Evolutionary conservation across 1,284 basidiomycete species (phyloP).

Genomic region (Pseudozyma flocculosa): DNA sequence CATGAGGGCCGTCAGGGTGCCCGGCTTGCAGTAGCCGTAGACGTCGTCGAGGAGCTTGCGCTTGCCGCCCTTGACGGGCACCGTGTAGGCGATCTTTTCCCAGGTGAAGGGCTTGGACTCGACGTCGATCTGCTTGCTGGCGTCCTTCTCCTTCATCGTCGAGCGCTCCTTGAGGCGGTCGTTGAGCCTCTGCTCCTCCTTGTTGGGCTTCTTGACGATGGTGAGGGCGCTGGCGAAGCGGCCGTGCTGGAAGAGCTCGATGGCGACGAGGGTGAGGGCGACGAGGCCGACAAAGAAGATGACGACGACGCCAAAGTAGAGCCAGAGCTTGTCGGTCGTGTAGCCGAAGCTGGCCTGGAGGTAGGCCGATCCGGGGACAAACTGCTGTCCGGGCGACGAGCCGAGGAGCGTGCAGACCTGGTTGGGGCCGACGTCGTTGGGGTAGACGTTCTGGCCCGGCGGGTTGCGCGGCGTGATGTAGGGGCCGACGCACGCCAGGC

Average conservation of each 20-base stretch:
- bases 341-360: constrained; percentile 34
- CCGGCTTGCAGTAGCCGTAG: constrained; percentile 77
- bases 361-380: constrained; percentile 32
- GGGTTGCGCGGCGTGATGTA: constrained; percentile 42
- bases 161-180: constrained; percentile 32
- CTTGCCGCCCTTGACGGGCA: constrained; percentile 64
- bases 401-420: constrained; percentile 40
- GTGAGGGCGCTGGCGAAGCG: constrained; percentile 15
- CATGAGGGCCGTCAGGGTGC: constrained; percentile 71
- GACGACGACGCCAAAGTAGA: constrained; percentile 40
- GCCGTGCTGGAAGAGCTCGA: constrained; percentile 35
- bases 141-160: constrained; percentile 24
- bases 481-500: constrained; percentile 26
- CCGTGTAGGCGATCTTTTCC: constrained; percentile 59
- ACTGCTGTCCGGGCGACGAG: constrained; percentile 15
- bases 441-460: constrained; percentile 16
- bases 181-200: constrained; percentile 42
- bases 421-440: constrained; percentile 14
- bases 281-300: constrained; percentile 45
- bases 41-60: constrained; percentile 74
- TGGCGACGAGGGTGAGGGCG: constrained; percentile 44
- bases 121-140: constrained; percentile 29
- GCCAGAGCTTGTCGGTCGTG: constrained; percentile 16
- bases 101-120: constrained; percentile 58
- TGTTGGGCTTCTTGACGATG: constrained; percentile 39